Base-by-base conservation (phyloP, 1,284 basidiomycete species). In the Erythrobasidium hasegawianum region DNA sequence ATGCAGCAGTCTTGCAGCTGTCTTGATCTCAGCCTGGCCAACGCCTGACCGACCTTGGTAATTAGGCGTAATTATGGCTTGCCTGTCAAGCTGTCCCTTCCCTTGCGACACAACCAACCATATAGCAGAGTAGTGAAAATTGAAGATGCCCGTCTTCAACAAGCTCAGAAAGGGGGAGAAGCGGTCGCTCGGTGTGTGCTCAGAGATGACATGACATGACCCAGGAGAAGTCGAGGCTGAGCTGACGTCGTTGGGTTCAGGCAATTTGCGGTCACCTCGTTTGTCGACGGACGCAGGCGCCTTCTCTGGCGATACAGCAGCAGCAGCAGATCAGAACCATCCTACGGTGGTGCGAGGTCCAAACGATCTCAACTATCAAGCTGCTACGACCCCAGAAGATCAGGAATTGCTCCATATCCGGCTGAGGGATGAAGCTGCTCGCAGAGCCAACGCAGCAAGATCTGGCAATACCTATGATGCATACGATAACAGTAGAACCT, bases 351-450 rank as follows among this genome's bases (percentile, higher is more conserved):
- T 61, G 20, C 38, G 50, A 53, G 20, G 9, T 16, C 50, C 50
- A 2, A 20, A 53, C 14, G 18, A 22, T 27, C 8, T 16, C 3
- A 53, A 53, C 26, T 22, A 16, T 26, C 4, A 29, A 16, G n/a
- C 50, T 20, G 26, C 50, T 7, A 16, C 16, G n/a, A 20, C n/a
- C n/a, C n/a, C 50, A 20, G 18, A n/a, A 16, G 53, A 64, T 47
- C 38, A 38, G 10, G 52, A 56, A 11, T 11, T 58, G 13, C 56
- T 65, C 10, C 62, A 65, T 26, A 65, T 65, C 29, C 54, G 55
- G 14, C 41, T 65, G 45, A 57, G 33, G 24, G 39, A 65, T 20
- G 62, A 64, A 58, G 62, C 62, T 38, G 33, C 33, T 38, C 55
- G 57, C 33, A 43, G 61, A 29, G 61, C 61, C 14, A n/a, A n/a